Percentiles rank a stretch among this genome's conserved stretches.
Conservation (phyloP, 2,329 filamentous ascomycete genomes). For the Pseudocercospora vitis region DNA sequence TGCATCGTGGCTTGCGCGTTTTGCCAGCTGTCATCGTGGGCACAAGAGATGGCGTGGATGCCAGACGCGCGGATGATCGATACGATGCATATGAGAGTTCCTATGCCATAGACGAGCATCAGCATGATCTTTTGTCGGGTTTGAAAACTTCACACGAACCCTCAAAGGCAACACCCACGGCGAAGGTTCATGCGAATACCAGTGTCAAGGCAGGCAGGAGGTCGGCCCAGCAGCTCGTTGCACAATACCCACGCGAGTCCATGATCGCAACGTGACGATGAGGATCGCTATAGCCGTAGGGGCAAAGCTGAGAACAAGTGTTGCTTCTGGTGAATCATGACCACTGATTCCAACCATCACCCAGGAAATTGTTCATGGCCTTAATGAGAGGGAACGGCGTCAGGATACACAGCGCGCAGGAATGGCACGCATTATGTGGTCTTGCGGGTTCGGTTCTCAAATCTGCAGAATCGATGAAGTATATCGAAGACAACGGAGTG, state of each 20-base stretch:
- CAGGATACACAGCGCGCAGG: no score
- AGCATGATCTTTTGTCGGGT: conserved; percentile 30
- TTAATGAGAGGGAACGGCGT: no score
- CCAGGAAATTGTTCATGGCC: no score
- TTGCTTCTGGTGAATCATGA: conserved; percentile 5
- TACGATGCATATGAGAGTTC: conserved; percentile 10
- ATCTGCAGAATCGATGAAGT: no score
- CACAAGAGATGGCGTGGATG: conserved; percentile 7
- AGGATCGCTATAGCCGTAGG: not conserved
- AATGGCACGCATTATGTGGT: no score
- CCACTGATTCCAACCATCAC: not conserved
- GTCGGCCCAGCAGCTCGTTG: not conserved
- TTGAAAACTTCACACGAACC: conserved; percentile 16
- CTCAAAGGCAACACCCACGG: conserved; percentile 1
- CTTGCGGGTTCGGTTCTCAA: no score
- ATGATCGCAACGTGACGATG: not conserved
- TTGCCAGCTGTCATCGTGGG: conserved; percentile 5
- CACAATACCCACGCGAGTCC: conserved; percentile 6
- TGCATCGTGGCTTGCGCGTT: conserved; percentile 8
- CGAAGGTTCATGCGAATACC: not conserved
- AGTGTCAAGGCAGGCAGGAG: not conserved
- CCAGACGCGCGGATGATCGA: conserved; percentile 9
- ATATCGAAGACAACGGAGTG: no score
- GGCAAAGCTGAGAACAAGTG: not conserved
- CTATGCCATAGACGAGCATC: conserved; percentile 20